A percentile compares a stretch with the other conserved stretches of the same genome.
Evolutionary conservation across 75 land plant species (phyloP).

Genomic region (Sequoiadendron giganteum): DNA sequence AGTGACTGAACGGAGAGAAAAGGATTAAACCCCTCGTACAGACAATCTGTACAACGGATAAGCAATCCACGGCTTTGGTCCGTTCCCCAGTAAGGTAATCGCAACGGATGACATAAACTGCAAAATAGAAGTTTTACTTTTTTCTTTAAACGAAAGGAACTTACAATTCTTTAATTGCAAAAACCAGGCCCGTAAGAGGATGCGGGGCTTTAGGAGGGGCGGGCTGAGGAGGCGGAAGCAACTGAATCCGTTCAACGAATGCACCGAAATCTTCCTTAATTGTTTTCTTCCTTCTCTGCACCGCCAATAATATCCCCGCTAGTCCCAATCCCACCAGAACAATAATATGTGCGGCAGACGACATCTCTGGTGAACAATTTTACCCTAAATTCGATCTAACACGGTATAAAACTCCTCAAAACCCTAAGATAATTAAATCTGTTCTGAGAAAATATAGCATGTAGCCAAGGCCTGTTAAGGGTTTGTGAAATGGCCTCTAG

Average conservation of each 20-base stretch:
- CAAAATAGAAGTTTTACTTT: background rate
- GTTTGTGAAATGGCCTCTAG: background rate
- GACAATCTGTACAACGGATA: too few relatives aligned
- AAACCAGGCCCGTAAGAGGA: slow-evolving; percentile 79
- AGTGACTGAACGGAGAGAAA: too few relatives aligned
- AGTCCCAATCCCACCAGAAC: slow-evolving; percentile 85
- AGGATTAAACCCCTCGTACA: too few relatives aligned
- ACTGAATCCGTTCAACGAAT: slow-evolving; percentile 62
- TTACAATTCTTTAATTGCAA: slow-evolving; percentile 86
- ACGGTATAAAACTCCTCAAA: background rate
- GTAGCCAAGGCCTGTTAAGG: background rate
- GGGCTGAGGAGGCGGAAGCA: slow-evolving; percentile 92
- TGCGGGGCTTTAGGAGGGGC: slow-evolving; percentile 92
- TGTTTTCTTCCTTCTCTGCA: slow-evolving; percentile 36
- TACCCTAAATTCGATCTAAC: too few relatives aligned
- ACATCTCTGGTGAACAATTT: slow-evolving; percentile 7
- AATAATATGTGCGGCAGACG: slow-evolving; percentile 54
- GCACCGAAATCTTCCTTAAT: slow-evolving; percentile 76
- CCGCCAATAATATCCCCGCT: slow-evolving; percentile 67
- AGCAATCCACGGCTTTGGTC: too few relatives aligned
- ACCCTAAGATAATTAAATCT: background rate
- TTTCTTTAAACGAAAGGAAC: slow-evolving; percentile 4
- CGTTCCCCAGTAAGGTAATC: background rate
- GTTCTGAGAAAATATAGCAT: background rate
- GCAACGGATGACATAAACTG: background rate